phyloP scores from a whole-genome alignment of 2,329 filamentous ascomycete genomes.

The Periconia sp. region DNA sequence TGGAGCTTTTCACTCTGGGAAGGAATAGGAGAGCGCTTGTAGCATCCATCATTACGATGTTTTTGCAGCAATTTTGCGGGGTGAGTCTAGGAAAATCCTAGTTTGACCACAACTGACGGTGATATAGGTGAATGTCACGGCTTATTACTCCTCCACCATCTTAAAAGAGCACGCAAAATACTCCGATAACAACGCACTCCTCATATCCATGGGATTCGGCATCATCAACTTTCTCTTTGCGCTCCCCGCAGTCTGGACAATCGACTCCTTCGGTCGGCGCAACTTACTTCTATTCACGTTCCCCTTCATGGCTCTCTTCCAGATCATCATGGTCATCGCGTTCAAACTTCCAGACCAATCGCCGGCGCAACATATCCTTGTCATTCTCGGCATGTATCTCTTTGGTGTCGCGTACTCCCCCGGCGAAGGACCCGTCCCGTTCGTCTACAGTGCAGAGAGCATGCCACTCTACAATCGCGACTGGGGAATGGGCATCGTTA shows the following conservation, averaged over 20 bases:
- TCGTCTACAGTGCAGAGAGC: slow-evolving; percentile 56
- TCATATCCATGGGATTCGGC: slow-evolving; percentile 61
- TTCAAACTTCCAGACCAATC: slow-evolving; percentile 10
- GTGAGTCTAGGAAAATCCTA: background rate
- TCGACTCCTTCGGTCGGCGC: slow-evolving; percentile 29
- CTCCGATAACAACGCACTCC: slow-evolving; percentile 45
- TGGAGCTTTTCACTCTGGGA: slow-evolving; percentile 68
- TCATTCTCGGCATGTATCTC: slow-evolving; percentile 48
- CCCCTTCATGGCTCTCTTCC: slow-evolving; percentile 46
- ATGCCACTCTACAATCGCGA: slow-evolving; percentile 72
- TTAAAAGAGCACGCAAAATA: slow-evolving; percentile 50
- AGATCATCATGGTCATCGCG: slow-evolving; percentile 12
- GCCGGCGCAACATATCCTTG: slow-evolving; percentile 23
- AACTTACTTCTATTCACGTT: slow-evolving; percentile 44
- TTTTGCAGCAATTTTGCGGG: slow-evolving; percentile 63
- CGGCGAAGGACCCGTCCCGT: slow-evolving; percentile 21
- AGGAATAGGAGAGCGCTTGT: slow-evolving; percentile 71
- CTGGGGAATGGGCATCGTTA: slow-evolving; percentile 70
- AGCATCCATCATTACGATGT: slow-evolving; percentile 79
- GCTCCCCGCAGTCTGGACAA: slow-evolving; percentile 45
- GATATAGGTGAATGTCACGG: slow-evolving; percentile 48
- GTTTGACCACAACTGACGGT: too few relatives aligned
- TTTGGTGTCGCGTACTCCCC: slow-evolving; percentile 50
- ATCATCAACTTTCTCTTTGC: slow-evolving; percentile 51
- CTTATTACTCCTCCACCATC: slow-evolving; percentile 55